Evolutionary conservation across 2,329 filamentous ascomycete genomes (phyloP), one percentile per base, ranked within the genome.

Genomic region (Intubia oerlemansii): DNA sequence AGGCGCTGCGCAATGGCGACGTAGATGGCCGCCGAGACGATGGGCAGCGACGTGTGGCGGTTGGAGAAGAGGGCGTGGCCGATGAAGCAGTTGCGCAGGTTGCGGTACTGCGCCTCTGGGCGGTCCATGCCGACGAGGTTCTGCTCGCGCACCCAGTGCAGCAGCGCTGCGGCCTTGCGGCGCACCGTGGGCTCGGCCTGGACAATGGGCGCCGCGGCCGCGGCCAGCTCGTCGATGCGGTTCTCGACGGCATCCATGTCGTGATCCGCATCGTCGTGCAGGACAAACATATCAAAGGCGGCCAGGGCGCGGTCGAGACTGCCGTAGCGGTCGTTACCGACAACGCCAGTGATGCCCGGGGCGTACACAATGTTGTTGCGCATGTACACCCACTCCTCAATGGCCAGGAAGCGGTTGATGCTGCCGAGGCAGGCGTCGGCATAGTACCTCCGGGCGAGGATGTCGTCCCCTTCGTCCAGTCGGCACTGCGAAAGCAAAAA

Each of bases 201-300:
- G 7, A 56, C 45, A 0, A 62, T 56, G 33, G 66, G 52, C 12
- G 17, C n/a, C n/a, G n/a, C n/a, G 23, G 53, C 49, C 4, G 46
- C 39, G 3, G 71, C 67, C 20, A 80, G 57, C 1, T 53, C 46
- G 45, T 88, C 71, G 14, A 95, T 55, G 23, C 68, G 31, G 7
- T 24, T 27, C 8, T 34, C 30, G 18, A 43, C 74, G 52, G 81
- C 69, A 32, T 76, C 62, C 29, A 85, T 51, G 43, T 90, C 81
- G n/a, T 74, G 70, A 17, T 61, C 8, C 8, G 19, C 57, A 12
- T 68, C 62, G 31, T 75, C 73, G 38, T 75, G 68, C 17, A 85
- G 55, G 25, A 91, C 68, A 49, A 95, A 95, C 50, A 95, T 63
- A 48, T 95, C 88, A 46, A 90, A 91, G 10, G 75, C 76, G 13